phyloP scores from a whole-genome alignment of 2,329 filamentous ascomycete species.

The Bipolaris oryzae region DNA sequence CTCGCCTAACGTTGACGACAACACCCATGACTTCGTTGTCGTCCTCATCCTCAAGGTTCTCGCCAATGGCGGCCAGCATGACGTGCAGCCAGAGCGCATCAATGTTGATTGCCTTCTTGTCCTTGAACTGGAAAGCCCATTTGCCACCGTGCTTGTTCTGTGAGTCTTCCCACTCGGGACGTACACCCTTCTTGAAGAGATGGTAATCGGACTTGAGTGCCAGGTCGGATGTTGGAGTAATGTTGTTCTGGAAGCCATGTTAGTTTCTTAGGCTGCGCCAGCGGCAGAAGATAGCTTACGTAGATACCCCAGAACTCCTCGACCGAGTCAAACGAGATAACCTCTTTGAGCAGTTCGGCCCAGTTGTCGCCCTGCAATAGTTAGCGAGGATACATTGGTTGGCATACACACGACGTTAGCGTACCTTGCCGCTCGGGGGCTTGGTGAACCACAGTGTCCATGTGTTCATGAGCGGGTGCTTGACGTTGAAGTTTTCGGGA shows the following conservation, averaged over 20 bases:
- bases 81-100: conserved; percentile 96
- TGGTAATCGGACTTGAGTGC: conserved; percentile 99
- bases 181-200: conserved; percentile 96
- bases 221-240: conserved; percentile 92
- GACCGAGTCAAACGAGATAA: conserved; percentile 97
- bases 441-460: conserved; percentile 99
- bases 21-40: conserved; percentile 99
- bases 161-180: conserved; percentile 96
- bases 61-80: conserved; percentile 94
- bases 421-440: conserved; percentile 91
- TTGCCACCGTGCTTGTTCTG: conserved; percentile 99
- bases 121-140: conserved; percentile 98
- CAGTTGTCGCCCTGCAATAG: conserved; percentile 85
- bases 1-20: conserved; percentile 97
- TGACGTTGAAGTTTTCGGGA: conserved; percentile 99
- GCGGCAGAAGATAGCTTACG: conserved; percentile 63
- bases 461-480: conserved; percentile 95
- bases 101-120: conserved; percentile 89
- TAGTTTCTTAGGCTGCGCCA: conserved; percentile 12
- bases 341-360: conserved; percentile 97
- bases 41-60: conserved; percentile 92
- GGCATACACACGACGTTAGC: conserved; percentile 20
- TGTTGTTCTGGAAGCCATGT: conserved; percentile 80
- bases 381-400: conserved; percentile 18
- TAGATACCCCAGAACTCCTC: conserved; percentile 99